Conservation (phyloP, 1,284 basidiomycete genomes). For the Earliella scabrosa region DNA sequence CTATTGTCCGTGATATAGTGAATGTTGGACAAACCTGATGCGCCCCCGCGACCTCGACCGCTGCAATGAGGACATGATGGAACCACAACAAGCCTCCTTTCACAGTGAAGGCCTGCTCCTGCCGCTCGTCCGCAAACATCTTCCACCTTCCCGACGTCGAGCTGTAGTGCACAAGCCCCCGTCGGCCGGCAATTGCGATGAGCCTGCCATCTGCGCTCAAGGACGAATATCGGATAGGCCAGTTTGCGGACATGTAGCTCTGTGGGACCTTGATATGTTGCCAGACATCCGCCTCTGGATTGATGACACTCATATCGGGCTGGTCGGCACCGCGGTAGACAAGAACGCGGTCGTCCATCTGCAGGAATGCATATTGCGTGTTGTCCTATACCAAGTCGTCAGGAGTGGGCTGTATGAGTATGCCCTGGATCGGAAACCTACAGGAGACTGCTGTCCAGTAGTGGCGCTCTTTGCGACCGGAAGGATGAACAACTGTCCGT, state of each 20-base stretch:
- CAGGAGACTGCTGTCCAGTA: constrained; percentile 90
- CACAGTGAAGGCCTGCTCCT: constrained; percentile 90
- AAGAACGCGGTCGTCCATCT: constrained; percentile 92
- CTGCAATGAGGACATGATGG: constrained; percentile 93
- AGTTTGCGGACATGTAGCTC: constrained; percentile 87
- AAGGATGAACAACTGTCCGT: constrained; percentile 81
- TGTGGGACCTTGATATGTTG: constrained; percentile 95
- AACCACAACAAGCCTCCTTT: constrained; percentile 97
- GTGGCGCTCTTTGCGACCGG: constrained; percentile 97
- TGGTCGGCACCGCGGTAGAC: constrained; percentile 98
- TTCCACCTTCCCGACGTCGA: constrained; percentile 96
- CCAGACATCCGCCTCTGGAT: constrained; percentile 99
- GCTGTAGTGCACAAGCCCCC: constrained; percentile 94
- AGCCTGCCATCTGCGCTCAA: constrained; percentile 91
- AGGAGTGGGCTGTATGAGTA: neutral
- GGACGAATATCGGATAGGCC: constrained; percentile 94
- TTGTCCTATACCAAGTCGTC: constrained; percentile 67
- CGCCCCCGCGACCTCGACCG: constrained; percentile 81
- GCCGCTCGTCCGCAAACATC: constrained; percentile 80
- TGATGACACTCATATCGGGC: constrained; percentile 97
- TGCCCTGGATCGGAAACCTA: constrained; percentile 42
- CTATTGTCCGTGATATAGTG: neutral
- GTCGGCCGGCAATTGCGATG: constrained; percentile 91
- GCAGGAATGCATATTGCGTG: constrained; percentile 92
- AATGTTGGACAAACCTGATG: constrained; percentile 65